Evolutionary conservation across 192 early-diverging fungal genomes (phyloP), one percentile per base, ranked within the genome.

Genomic region (Chytriomyces sp.): DNA sequence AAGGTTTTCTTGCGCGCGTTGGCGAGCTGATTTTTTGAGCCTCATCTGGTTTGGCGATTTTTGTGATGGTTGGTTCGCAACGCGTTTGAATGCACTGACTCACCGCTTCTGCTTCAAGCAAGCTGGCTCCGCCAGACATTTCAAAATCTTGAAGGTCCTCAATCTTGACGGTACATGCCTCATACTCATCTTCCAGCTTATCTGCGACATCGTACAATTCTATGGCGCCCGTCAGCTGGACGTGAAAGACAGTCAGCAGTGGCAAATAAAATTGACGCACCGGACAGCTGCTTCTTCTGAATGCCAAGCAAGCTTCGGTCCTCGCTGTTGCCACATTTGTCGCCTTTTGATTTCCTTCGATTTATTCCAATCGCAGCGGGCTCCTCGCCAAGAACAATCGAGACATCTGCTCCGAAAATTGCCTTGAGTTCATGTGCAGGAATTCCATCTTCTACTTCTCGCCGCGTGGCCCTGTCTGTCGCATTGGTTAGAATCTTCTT

Each of bases 121-220:
- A 10, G 6, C 43, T 20, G 59, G 35, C 20, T 18, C 72, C 72
- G 28, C 59, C 53, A 18, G 59, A 11, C 11, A 46, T 8, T 45
- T 61, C 35, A 48, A 73, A 73, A 9, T 73, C 72, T 63, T 73
- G 57, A 11, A 73, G 43, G 23, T 73, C 72, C 63, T 73, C 60
- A 35, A 62, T 62, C 23, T 45, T 18, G 24, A 73, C 1, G 20
- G 28, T 59, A 16, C 18, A 20, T 23, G 13, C n/a, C 13, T 73
- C 72, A 20, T 63, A 10, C 20, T 73, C 61, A 48, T 73, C 72
- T 73, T 73, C 45, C n/a, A 73, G 23, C 9, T 61, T 62, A 8
- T 73, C 72, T 9, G 63, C 50, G 43, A 20, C 10, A 18, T 11
- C 43, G 11, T 50, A 28, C 18, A 73, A 26, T 20, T 20, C 72